phyloP scores from a whole-genome alignment of 164 flowering plant genomes.

The Aristolochia californica region DNA sequence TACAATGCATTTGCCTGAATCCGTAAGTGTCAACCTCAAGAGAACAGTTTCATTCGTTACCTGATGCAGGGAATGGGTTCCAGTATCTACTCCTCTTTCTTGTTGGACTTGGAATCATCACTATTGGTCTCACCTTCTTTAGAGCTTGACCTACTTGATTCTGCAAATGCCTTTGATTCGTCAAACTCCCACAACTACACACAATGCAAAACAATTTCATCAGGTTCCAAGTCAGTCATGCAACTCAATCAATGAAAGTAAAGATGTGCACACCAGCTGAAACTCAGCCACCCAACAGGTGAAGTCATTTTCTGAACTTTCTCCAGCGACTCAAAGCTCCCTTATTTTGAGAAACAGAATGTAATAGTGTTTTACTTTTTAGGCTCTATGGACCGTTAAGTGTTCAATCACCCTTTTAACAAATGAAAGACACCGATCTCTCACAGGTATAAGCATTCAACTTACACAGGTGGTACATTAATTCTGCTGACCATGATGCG shows the following conservation, averaged over 20 bases:
- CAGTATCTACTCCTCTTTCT: slow-evolving; percentile 37
- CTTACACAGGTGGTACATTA: background rate
- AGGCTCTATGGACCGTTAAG: too few species aligned
- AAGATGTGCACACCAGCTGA: background rate
- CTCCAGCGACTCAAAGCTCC: too few species aligned
- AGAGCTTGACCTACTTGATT: slow-evolving; percentile 6
- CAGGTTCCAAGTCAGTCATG: background rate
- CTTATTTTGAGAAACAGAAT: too few species aligned
- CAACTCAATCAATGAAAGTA: background rate
- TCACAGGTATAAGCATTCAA: background rate
- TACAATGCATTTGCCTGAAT: slow-evolving; percentile 5
- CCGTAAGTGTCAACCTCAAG: background rate
- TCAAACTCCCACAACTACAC: slow-evolving; percentile 65
- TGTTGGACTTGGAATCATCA: slow-evolving; percentile 24
- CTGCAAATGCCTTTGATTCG: slow-evolving; percentile 46
- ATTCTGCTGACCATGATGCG: background rate
- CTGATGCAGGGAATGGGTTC: background rate
- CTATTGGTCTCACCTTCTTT: slow-evolving; percentile 21
- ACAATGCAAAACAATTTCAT: slow-evolving; percentile 2
- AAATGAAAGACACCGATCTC: too few species aligned
- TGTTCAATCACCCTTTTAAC: too few species aligned
- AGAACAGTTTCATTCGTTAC: slow-evolving; percentile 4
- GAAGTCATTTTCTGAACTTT: too few species aligned
- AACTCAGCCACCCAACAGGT: background rate
- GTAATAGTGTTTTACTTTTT: too few species aligned